These are phyloP conservation scores for Nidularia pulvinata DNA, from an alignment of 768 basidiomycete species.

Conservation along the genomic window DNA sequence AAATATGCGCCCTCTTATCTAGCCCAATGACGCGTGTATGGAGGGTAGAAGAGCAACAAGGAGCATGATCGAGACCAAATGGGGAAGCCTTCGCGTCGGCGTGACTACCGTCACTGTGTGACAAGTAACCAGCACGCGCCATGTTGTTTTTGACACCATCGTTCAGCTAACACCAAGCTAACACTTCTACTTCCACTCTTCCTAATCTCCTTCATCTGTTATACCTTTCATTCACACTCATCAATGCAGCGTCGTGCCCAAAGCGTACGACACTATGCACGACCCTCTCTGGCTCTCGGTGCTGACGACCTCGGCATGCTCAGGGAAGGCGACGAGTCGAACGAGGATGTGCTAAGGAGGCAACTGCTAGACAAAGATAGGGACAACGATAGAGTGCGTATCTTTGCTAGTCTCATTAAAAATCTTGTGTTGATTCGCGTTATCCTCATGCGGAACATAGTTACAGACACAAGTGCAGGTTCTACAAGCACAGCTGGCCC, in stretches of 20 bases:
- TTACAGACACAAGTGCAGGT: slow-evolving; percentile 60
- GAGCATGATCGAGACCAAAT: no score
- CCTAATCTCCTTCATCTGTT: not conserved
- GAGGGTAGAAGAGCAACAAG: no score
- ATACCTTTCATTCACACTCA: not conserved
- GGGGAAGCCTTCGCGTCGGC: no score
- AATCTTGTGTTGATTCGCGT: not conserved
- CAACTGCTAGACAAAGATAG: slow-evolving; percentile 69
- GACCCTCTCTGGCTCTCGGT: slow-evolving; percentile 48
- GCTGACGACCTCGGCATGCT: slow-evolving; percentile 62
- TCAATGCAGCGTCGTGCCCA: slow-evolving; percentile 60
- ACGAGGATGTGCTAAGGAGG: slow-evolving; percentile 60
- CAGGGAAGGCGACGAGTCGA: slow-evolving; percentile 56
- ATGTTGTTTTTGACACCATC: no score
- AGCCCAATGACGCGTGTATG: no score
- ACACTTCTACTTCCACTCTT: not conserved
- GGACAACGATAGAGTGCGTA: slow-evolving; percentile 65
- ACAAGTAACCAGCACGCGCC: no score
- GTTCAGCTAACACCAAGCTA: not conserved
- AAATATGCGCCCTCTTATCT: no score
- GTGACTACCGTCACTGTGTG: no score
- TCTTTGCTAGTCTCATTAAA: not conserved
- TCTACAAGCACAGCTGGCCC: slow-evolving; percentile 64
- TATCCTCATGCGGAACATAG: slow-evolving; percentile 26
- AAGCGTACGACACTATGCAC: slow-evolving; percentile 53